Evolutionary conservation across 805 yeast genomes (phyloP).

Genomic region (Naumovozyma dairenensis): DNA sequence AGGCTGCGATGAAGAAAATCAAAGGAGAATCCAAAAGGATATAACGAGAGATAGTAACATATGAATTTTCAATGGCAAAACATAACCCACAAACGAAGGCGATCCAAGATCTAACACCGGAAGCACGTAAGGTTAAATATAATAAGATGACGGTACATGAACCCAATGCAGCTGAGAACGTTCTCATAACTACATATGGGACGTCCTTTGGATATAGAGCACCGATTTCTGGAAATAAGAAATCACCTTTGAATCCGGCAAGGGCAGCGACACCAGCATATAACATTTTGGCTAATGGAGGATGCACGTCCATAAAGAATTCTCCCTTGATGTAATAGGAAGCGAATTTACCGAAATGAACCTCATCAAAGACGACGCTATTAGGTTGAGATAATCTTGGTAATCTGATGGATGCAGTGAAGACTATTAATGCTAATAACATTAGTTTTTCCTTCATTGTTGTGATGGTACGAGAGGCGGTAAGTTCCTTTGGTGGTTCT

Average conservation of each 20-base stretch:
- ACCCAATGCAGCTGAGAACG: constrained; percentile 59
- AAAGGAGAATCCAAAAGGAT: constrained; percentile 70
- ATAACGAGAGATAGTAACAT: constrained; percentile 62
- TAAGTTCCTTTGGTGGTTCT: constrained; percentile 35
- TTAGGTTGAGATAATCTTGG: constrained; percentile 54
- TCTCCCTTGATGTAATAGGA: constrained; percentile 59
- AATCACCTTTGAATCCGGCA: constrained; percentile 66
- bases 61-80: constrained; percentile 57
- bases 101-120: constrained; percentile 60
- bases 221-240: constrained; percentile 59
- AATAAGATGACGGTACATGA: constrained; percentile 54
- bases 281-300: constrained; percentile 70
- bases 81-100: constrained; percentile 48
- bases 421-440: constrained; percentile 35
- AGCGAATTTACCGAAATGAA: constrained; percentile 95
- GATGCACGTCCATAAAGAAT: constrained; percentile 68
- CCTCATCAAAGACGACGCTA: constrained; percentile 87
- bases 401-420: constrained; percentile 53
- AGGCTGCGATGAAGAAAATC: constrained; percentile 64
- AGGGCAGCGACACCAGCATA: constrained; percentile 60
- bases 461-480: constrained; percentile 34
- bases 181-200: constrained; percentile 65
- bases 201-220: constrained; percentile 43
- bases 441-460: constrained; percentile 33
- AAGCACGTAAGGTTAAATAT: constrained; percentile 58